Base-by-base conservation (phyloP, 352 stramenopile species). In the Halophytophthora batemanensis region DNA sequence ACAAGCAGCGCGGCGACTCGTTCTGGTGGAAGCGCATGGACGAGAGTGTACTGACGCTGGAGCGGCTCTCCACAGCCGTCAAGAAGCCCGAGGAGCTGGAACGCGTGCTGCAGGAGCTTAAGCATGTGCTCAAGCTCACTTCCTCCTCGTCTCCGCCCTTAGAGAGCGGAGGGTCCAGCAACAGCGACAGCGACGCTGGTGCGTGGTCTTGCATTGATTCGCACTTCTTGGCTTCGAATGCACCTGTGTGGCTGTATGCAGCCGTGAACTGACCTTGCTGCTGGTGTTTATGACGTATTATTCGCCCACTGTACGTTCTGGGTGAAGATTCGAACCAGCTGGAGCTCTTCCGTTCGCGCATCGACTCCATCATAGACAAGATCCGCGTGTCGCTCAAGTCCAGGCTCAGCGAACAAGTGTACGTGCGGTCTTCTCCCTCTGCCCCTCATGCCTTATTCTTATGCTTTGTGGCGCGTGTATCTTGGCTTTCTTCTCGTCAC, bases 41-140 rank as follows among this genome's bases (percentile, higher is more conserved):
- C 35, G 61, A 74, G 15, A 84, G 57, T 10, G 55, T 90, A 37
- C 19, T 66, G 29, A 56, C 61, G 45, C 57, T 87, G 25, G 79
- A 90, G 31, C 62, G 65, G 2, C 53, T 90, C 11, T 66, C 65
- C 7, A 42, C 54, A 23, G 51, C 61, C 17, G 71, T 86, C 3
- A 81, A 72, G 25, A 80, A 80, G n/a, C 71, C 72, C 0, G 65
- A 86, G 18, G 74, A 87, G 45, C 61, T 87, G 22, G 69, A 86
- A 42, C 56, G 67, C 2, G 53, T 90, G 8, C 43, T 87, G 31
- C 56, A 59, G 21, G 71, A 86, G 23, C 71, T 83, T 18, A 82
- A 74, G 51, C 44, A 66, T 18, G 50, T 90, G 25, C 53, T 87
- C 5, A 58, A 66, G 28, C 64, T 73, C 39, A 57, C 64, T 11